Percentiles rank a stretch among this genome's conserved stretches.
Conservation (phyloP, 2,329 filamentous ascomycete genomes). For the Ophiostoma perfectum region DNA sequence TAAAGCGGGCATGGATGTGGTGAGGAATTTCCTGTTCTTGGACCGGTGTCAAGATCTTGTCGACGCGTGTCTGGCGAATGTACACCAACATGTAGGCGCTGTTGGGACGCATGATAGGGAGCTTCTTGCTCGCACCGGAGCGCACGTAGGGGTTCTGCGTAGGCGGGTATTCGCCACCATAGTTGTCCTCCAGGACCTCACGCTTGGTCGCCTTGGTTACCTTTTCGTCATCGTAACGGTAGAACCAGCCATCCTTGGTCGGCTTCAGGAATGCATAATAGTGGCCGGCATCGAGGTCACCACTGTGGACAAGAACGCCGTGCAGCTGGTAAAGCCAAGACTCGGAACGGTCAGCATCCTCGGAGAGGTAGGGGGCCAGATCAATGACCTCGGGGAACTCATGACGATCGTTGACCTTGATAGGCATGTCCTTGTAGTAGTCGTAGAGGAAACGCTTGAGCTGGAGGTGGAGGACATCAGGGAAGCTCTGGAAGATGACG, state of each 20-base stretch:
- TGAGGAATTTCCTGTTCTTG: slow-evolving; percentile 71
- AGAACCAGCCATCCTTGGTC: slow-evolving; percentile 87
- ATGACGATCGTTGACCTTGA: slow-evolving; percentile 94
- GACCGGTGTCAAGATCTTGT: slow-evolving; percentile 72
- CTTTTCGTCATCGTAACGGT: slow-evolving; percentile 94
- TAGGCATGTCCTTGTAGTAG: slow-evolving; percentile 92
- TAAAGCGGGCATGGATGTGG: slow-evolving; percentile 62
- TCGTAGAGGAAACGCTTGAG: slow-evolving; percentile 98
- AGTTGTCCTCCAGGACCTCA: slow-evolving; percentile 94
- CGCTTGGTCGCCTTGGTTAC: slow-evolving; percentile 89
- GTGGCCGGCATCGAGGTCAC: slow-evolving; percentile 93
- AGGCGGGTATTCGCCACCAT: slow-evolving; percentile 72
- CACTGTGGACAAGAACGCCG: slow-evolving; percentile 91
- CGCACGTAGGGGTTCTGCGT: slow-evolving; percentile 42
- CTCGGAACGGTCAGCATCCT: slow-evolving; percentile 80
- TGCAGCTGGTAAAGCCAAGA: slow-evolving; percentile 89
- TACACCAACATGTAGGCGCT: slow-evolving; percentile 99
- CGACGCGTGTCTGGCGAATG: slow-evolving; percentile 78
- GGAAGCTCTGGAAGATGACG: slow-evolving; percentile 93
- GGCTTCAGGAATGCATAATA: slow-evolving; percentile 98
- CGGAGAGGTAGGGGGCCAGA: slow-evolving; percentile 78
- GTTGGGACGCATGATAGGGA: slow-evolving; percentile 57
- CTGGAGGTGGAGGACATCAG: slow-evolving; percentile 88
- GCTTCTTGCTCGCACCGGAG: slow-evolving; percentile 48
- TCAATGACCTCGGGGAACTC: slow-evolving; percentile 83